phyloP scores from a whole-genome alignment of 441 rosid genomes.

The Theobroma grandiflorum region DNA sequence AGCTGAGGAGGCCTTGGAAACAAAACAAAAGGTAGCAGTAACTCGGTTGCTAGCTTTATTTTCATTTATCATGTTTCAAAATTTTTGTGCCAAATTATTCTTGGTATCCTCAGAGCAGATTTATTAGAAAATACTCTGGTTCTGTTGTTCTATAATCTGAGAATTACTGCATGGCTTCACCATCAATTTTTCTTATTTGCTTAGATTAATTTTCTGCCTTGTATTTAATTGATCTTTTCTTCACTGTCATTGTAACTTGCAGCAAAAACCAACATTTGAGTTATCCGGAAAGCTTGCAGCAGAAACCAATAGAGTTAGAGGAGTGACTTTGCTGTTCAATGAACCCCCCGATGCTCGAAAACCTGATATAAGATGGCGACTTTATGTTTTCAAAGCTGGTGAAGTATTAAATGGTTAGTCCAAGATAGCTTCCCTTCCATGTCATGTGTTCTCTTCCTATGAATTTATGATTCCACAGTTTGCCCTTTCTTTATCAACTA shows the following conservation, averaged over 20 bases:
- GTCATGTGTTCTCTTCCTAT: background rate
- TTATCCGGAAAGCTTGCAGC: constrained; percentile 97
- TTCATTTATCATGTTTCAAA: constrained; percentile 22
- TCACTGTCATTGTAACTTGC: constrained; percentile 37
- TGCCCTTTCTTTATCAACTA: background rate
- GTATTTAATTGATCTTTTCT: constrained; percentile 23
- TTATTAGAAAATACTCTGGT: constrained; percentile 11
- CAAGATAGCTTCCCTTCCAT: constrained; percentile 12
- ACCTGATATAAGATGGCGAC: constrained; percentile 90
- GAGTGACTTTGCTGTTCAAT: constrained; percentile 81
- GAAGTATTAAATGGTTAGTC: constrained; percentile 84
- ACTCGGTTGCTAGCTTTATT: constrained; percentile 15
- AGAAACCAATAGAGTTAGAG: constrained; percentile 91
- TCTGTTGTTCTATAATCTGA: background rate
- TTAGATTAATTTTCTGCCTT: constrained; percentile 17
- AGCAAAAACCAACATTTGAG: constrained; percentile 93
- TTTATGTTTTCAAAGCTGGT: constrained; percentile 90
- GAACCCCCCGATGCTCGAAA: constrained; percentile 96
- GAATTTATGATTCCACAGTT: background rate
- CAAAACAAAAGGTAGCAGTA: constrained; percentile 70
- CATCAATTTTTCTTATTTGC: background rate
- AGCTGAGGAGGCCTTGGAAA: constrained; percentile 85
- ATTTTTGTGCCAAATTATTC: constrained; percentile 19
- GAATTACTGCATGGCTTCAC: background rate
- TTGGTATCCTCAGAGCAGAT: constrained; percentile 22